Percentiles rank a stretch among this genome's conserved stretches.
These are phyloP conservation scores for Avena eriantha DNA, from an alignment of 176 grass and related monocot genomes.

Conservation along the genomic window DNA sequence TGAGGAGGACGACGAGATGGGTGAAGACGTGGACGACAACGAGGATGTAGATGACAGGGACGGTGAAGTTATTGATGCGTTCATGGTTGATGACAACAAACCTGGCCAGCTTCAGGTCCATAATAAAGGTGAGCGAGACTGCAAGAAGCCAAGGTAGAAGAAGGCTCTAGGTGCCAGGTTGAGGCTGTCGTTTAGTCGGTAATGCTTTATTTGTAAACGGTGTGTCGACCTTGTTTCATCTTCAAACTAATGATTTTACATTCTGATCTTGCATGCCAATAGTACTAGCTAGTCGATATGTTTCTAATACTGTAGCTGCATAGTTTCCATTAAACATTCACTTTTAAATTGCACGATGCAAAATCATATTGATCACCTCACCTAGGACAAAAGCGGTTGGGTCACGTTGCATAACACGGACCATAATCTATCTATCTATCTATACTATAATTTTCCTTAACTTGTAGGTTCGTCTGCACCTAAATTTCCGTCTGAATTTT, in stretches of 20 bases:
- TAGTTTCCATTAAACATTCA: background rate
- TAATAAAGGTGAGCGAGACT: conserved; percentile 7
- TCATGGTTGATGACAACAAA: background rate
- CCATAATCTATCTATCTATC: too few species aligned
- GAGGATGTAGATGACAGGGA: background rate
- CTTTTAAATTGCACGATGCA: background rate
- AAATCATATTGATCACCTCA: background rate
- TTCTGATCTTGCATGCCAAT: background rate
- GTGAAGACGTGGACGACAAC: too few species aligned
- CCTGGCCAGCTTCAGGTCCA: background rate
- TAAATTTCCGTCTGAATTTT: too few species aligned
- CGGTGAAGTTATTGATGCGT: background rate
- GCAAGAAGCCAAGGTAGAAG: conserved; percentile 8
- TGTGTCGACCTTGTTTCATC: background rate
- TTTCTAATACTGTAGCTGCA: background rate
- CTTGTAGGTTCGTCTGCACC: too few species aligned
- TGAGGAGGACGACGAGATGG: background rate
- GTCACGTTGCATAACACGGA: background rate
- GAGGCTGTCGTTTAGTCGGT: background rate
- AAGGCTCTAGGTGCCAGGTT: background rate
- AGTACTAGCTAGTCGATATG: background rate
- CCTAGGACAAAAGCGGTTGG: background rate
- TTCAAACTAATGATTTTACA: background rate
- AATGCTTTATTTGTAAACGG: background rate
- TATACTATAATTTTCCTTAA: too few species aligned